Conservation (phyloP, 1,139 yeast species). For the Yamadazyma epiphylla region DNA sequence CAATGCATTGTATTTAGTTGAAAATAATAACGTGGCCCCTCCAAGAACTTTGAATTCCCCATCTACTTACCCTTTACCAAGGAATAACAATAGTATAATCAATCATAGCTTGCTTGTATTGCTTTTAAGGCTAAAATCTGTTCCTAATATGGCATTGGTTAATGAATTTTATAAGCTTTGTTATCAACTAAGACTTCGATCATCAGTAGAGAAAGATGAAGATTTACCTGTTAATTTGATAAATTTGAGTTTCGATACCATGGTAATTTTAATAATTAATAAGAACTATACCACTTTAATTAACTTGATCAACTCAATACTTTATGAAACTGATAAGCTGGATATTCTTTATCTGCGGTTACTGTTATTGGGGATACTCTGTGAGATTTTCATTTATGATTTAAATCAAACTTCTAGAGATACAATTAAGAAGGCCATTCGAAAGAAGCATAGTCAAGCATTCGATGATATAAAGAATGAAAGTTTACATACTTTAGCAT, state of each 20-base stretch:
- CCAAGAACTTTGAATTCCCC: constrained; percentile 3
- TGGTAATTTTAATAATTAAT: constrained; percentile 27
- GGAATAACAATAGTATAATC: constrained; percentile 23
- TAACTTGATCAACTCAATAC: constrained; percentile 21
- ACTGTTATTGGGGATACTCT: no score
- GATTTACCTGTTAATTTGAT: constrained; percentile 15
- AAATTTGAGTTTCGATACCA: constrained; percentile 32
- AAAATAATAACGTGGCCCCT: constrained; percentile 19
- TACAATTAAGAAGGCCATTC: constrained; percentile 3
- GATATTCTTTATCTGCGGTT: background rate
- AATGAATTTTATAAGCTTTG: constrained; percentile 40
- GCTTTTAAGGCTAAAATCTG: constrained; percentile 33
- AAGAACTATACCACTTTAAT: constrained; percentile 27
- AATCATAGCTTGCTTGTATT: constrained; percentile 20
- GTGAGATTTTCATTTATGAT: constrained; percentile 7
- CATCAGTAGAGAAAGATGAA: constrained; percentile 2
- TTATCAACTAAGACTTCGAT: constrained; percentile 31
- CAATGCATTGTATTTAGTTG: constrained; percentile 31
- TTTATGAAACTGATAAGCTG: constrained; percentile 3
- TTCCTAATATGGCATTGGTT: constrained; percentile 31
- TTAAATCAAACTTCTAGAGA: constrained; percentile 5
- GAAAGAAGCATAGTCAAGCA: constrained; percentile 6
- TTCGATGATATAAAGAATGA: constrained; percentile 6
- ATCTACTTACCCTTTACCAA: constrained; percentile 33
- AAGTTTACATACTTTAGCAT: constrained; percentile 11